Percentiles rank a stretch among this genome's conserved stretches.
Conservation (phyloP, 2,329 filamentous ascomycete species). For the Exophiala lecanii-corni region DNA sequence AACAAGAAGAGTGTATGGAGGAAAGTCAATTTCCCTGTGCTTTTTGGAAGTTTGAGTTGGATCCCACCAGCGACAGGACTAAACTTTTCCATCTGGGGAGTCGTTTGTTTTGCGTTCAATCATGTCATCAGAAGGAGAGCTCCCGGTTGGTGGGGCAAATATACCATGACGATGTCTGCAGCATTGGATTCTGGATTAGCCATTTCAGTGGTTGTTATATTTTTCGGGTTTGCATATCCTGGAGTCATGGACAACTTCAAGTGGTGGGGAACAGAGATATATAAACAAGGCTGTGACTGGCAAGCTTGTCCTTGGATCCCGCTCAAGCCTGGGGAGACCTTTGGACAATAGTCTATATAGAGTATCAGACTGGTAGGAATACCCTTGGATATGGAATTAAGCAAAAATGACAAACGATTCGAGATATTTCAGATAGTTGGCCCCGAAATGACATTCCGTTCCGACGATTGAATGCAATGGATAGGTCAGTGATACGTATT, state of each 20-base stretch:
- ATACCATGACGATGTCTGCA: conserved; percentile 82
- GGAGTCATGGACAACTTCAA: conserved; percentile 67
- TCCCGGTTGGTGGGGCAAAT: conserved; percentile 80
- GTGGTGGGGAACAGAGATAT: conserved; percentile 88
- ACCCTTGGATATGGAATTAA: too few relatives aligned
- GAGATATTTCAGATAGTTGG: too few relatives aligned
- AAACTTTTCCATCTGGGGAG: conserved; percentile 82
- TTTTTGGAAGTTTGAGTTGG: conserved; percentile 79
- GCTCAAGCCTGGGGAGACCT: conserved; percentile 59
- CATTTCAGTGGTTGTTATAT: conserved; percentile 76
- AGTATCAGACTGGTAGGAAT: too few relatives aligned
- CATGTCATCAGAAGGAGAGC: conserved; percentile 65
- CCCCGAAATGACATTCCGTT: too few relatives aligned
- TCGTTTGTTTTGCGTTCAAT: conserved; percentile 81
- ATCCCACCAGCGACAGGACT: conserved; percentile 80
- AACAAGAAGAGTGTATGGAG: conserved; percentile 59
- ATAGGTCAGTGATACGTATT: too few relatives aligned
- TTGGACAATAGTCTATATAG: conserved; percentile 38
- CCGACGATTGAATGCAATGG: too few relatives aligned
- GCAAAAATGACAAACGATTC: too few relatives aligned
- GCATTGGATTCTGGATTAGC: conserved; percentile 79
- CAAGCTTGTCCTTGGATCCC: conserved; percentile 67
- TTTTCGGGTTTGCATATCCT: conserved; percentile 81
- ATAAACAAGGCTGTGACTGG: conserved; percentile 82
- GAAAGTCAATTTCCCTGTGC: conserved; percentile 75